phyloP scores from a whole-genome alignment of 1,284 basidiomycete genomes.

The Schizophyllum amplum region DNA sequence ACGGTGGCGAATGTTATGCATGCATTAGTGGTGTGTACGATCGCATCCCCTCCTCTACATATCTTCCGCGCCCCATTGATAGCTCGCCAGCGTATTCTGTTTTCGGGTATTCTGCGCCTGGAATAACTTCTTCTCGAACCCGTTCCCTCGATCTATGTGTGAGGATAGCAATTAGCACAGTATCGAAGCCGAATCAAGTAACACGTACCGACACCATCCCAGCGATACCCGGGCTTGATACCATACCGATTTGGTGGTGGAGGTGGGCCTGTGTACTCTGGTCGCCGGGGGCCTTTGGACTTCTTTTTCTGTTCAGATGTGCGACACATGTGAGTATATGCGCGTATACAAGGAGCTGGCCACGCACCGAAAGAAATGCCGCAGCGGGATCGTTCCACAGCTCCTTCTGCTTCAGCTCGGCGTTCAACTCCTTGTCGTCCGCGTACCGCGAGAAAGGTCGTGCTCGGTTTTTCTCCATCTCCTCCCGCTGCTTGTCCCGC shows the following conservation, averaged over 20 bases:
- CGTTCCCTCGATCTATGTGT: conserved; percentile 76
- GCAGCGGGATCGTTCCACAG: conserved; percentile 95
- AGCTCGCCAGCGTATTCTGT: conserved; percentile 62
- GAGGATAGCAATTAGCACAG: conserved; percentile 7
- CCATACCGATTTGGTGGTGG: conserved; percentile 93
- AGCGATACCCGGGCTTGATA: conserved; percentile 91
- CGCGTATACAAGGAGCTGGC: not conserved
- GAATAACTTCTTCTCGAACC: conserved; percentile 91
- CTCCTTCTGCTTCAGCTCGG: conserved; percentile 69
- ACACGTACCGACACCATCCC: conserved; percentile 89
- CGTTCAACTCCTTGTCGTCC: conserved; percentile 83
- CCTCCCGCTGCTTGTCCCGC: conserved; percentile 50
- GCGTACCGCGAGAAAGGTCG: conserved; percentile 70
- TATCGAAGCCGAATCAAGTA: conserved; percentile 1
- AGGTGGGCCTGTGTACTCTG: conserved; percentile 81
- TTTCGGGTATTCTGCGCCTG: conserved; percentile 72
- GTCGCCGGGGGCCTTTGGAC: conserved; percentile 67
- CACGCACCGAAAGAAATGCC: conserved; percentile 79
- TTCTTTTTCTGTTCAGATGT: conserved; percentile 52
- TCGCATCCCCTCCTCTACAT: conserved; percentile 48
- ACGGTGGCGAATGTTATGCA: not conserved
- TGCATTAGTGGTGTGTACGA: not conserved
- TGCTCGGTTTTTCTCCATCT: conserved; percentile 60
- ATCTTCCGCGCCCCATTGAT: conserved; percentile 84
- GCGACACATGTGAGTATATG: conserved; percentile 3